Conservation (phyloP, 768 basidiomycete species). For the Boletus tylopilopsis region DNA sequence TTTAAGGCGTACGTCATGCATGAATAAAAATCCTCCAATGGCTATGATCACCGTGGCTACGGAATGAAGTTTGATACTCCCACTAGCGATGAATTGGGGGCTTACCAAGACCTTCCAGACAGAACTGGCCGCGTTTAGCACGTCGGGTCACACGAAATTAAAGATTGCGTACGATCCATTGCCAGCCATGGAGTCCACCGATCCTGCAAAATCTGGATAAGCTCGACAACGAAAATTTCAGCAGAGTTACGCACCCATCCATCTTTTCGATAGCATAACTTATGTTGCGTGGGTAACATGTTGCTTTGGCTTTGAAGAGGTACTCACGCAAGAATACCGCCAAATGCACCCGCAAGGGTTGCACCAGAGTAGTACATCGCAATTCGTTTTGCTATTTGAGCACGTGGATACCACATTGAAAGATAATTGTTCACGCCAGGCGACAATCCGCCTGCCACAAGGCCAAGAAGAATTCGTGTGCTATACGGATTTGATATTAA, state of each 20-base stretch:
- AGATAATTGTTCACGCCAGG: conserved; percentile 42
- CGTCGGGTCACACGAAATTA: neutral
- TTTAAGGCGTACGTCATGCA: neutral
- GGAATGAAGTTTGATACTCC: neutral
- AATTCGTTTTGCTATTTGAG: conserved; percentile 53
- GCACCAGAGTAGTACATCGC: conserved; percentile 63
- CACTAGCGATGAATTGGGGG: neutral
- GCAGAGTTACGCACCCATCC: conserved; percentile 31
- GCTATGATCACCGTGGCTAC: neutral
- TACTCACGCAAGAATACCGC: conserved; percentile 46
- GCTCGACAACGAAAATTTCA: neutral
- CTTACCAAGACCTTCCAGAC: conserved; percentile 29
- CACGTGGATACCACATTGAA: conserved; percentile 56
- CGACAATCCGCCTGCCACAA: conserved; percentile 44
- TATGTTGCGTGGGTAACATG: neutral
- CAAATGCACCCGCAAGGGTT: conserved; percentile 49
- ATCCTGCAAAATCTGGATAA: conserved; percentile 10
- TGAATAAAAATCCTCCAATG: neutral
- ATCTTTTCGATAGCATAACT: conserved; percentile 35
- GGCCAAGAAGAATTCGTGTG: conserved; percentile 42
- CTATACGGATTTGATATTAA: conserved; percentile 12
- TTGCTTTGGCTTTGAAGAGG: neutral
- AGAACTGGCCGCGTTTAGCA: conserved; percentile 22
- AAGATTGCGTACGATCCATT: conserved; percentile 35
- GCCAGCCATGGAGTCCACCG: conserved; percentile 34